A percentile compares a stretch with the other conserved stretches of the same genome.
Conservation (phyloP, 1,284 basidiomycete species). For the Pyrrhoderma lamaoense region DNA sequence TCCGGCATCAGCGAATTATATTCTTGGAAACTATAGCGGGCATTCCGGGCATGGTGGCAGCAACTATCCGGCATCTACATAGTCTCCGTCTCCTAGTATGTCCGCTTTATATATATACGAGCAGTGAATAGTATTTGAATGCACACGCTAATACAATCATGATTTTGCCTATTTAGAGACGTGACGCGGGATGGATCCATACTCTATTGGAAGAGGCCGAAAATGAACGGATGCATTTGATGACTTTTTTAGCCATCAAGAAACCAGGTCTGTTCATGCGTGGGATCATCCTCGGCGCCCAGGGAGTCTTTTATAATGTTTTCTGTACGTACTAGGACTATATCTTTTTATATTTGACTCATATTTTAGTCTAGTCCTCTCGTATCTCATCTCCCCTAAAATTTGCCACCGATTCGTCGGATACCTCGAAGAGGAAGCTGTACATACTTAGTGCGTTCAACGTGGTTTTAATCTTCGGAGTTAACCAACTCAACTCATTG, state of each 20-base stretch:
- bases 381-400: slow-evolving; percentile 77
- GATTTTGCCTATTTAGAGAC: slow-evolving; percentile 39
- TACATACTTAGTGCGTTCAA: slow-evolving; percentile 65
- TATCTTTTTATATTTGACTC: slow-evolving; percentile 14
- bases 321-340: slow-evolving; percentile 56
- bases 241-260: slow-evolving; percentile 86
- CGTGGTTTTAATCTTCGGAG: no score
- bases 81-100: slow-evolving; percentile 78
- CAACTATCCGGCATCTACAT: slow-evolving; percentile 75
- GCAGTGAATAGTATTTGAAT: slow-evolving; percentile 5
- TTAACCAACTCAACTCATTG: no score
- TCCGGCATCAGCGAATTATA: slow-evolving; percentile 77
- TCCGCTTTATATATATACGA: slow-evolving; percentile 11
- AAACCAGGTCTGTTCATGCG: slow-evolving; percentile 78
- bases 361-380: slow-evolving; percentile 45
- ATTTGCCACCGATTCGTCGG: slow-evolving; percentile 92
- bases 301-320: slow-evolving; percentile 85
- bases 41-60: slow-evolving; percentile 92
- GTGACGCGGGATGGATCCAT: slow-evolving; percentile 84
- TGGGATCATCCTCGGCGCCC: slow-evolving; percentile 75
- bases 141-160: neutral
- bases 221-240: slow-evolving; percentile 92
- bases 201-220: slow-evolving; percentile 90
- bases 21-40: slow-evolving; percentile 90
- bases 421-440: slow-evolving; percentile 94